Evolutionary conservation across 1,139 yeast genomes (phyloP), one percentile per base, ranked within the genome.

Genomic region (Arxiozyma slooffiae): DNA sequence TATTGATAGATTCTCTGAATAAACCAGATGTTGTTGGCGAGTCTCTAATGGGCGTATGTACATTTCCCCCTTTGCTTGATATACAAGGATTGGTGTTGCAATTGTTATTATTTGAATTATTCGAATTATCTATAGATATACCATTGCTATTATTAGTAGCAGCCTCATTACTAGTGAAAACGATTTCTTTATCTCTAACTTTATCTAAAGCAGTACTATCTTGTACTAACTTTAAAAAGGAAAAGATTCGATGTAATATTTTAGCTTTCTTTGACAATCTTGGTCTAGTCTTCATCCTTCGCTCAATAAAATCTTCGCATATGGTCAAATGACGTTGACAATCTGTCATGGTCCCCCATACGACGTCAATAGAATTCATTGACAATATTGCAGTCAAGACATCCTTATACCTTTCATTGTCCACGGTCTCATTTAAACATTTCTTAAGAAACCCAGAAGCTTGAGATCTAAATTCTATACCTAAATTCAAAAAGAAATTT

Each of bases 291-390:
- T 71, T 71, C 82, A 83, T 82, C 59, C 90, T 80, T 57, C 81
- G 78, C 42, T 78, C 76, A 36, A 88, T 83, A 48, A 86, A 83
- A 53, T 77, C 77, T 53, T 87, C 92, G 70, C 95, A 85, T 62
- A 89, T 81, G 49, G 80, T 77, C 51, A 88, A 72, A 66, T 87
- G 86, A 53, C 81, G 76, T 54, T 81, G 80, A 59, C 95, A 86
- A 58, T 86, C 95, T 53, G 84, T 83, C 94, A 85, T 86, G 1
- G 94, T 83, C 1, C 96, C 96, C 86, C 95, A 85, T 8, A 86
- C 92, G 51, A 86, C 82, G 68, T 88, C 96, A 50, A 88, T 87
- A 22, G 90, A 81, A 48, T 83, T 86, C 95, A 88, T 86, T 2
- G 94, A 82, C 69, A 88, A 74, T 21, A 87, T 82, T 0, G 95